These are phyloP conservation scores for Globisporangium cylindrosporum DNA, from an alignment of 352 stramenopile species.

Conservation along the genomic window DNA sequence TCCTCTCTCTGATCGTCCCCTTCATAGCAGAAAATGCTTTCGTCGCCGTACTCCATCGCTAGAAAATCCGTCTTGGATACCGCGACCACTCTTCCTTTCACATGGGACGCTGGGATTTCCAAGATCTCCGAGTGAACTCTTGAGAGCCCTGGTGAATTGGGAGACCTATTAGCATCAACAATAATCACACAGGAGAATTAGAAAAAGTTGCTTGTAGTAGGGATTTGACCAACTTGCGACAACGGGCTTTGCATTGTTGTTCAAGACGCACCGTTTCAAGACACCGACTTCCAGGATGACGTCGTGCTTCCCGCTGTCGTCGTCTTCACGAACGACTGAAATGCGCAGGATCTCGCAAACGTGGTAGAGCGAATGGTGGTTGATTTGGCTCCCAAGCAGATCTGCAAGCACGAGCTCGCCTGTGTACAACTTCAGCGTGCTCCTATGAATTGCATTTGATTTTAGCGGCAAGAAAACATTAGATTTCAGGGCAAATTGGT, in stretches of 20 bases:
- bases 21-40: conserved; percentile 77
- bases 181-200: neutral
- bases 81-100: conserved; percentile 67
- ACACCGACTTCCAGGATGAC: conserved; percentile 62
- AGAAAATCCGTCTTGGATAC: conserved; percentile 67
- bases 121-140: conserved; percentile 37
- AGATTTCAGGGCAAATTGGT: neutral
- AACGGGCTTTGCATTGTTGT: neutral
- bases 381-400: conserved; percentile 46
- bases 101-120: conserved; percentile 52
- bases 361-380: conserved; percentile 75
- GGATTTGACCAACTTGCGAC: neutral
- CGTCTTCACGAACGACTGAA: conserved; percentile 20
- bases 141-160: conserved; percentile 51
- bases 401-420: conserved; percentile 79
- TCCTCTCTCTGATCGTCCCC: conserved; percentile 17
- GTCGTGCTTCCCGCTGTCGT: conserved; percentile 24
- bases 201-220: neutral
- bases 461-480: neutral
- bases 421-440: conserved; percentile 53
- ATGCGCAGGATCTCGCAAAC: conserved; percentile 83
- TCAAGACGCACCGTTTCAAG: conserved; percentile 48
- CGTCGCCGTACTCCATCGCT: conserved; percentile 60
- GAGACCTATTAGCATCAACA: conserved; percentile 24
- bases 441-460: conserved; percentile 16